Conservation (phyloP, 352 stramenopile species). For the Pythium volutum region DNA sequence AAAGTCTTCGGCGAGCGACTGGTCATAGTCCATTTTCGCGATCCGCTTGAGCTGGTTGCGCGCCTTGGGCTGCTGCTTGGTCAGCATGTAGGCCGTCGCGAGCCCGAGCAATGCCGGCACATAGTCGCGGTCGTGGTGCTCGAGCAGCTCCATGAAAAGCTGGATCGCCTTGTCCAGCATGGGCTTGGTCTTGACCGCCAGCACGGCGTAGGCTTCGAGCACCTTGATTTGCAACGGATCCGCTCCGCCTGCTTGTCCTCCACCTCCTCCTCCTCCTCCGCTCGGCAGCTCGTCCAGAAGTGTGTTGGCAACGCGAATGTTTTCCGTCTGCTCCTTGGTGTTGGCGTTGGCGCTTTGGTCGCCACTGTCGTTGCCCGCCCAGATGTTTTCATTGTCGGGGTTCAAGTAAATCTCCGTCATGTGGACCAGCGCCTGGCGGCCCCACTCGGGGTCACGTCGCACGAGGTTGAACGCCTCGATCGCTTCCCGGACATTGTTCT, state of each 20-base stretch:
- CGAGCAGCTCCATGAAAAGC: slow-evolving; percentile 89
- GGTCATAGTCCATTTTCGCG: slow-evolving; percentile 91
- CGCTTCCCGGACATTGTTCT: slow-evolving; percentile 89
- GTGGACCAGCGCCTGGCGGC: slow-evolving; percentile 80
- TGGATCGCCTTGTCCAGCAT: slow-evolving; percentile 89
- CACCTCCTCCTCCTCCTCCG: slow-evolving; percentile 31
- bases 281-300: slow-evolving; percentile 83
- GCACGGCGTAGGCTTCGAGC: slow-evolving; percentile 83
- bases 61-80: slow-evolving; percentile 90
- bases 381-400: slow-evolving; percentile 91
- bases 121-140: slow-evolving; percentile 83
- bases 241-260: slow-evolving; percentile 24
- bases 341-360: slow-evolving; percentile 36
- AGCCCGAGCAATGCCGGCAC: slow-evolving; percentile 89
- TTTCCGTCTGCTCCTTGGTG: slow-evolving; percentile 79
- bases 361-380: slow-evolving; percentile 30
- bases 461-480: slow-evolving; percentile 91
- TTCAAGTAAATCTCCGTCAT: slow-evolving; percentile 95
- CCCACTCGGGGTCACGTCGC: slow-evolving; percentile 87
- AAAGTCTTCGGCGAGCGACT: slow-evolving; percentile 89
- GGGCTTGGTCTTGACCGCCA: slow-evolving; percentile 76
- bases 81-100: slow-evolving; percentile 90
- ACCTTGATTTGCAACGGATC: slow-evolving; percentile 75
- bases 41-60: slow-evolving; percentile 95
- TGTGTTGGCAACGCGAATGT: slow-evolving; percentile 85